phyloP scores from a whole-genome alignment of 1,284 basidiomycete genomes.

The Pseudozyma sp. region DNA sequence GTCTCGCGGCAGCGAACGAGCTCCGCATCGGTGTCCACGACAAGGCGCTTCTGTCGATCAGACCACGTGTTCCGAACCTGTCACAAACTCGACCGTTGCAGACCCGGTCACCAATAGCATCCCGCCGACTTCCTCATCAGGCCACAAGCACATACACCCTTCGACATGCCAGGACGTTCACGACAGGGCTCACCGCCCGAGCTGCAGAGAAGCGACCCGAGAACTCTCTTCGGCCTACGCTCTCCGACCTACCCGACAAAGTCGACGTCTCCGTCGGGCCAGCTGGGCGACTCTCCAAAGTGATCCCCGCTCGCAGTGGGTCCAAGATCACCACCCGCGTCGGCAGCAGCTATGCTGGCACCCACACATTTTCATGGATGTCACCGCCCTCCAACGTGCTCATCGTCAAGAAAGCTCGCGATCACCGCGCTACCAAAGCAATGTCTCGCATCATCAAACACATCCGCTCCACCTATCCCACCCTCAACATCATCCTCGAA shows the following conservation, averaged over 20 bases:
- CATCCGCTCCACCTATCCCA: slow-evolving; percentile 73
- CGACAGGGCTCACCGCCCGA: slow-evolving; percentile 1
- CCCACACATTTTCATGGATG: slow-evolving; percentile 67
- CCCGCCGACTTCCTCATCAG: not conserved
- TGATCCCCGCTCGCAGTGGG: slow-evolving; percentile 43
- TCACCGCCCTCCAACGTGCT: slow-evolving; percentile 69
- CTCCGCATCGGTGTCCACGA: not conserved
- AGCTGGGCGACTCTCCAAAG: slow-evolving; percentile 57
- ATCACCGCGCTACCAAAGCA: slow-evolving; percentile 69
- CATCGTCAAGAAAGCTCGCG: slow-evolving; percentile 72
- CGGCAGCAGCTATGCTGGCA: slow-evolving; percentile 63
- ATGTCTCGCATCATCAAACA: slow-evolving; percentile 69
- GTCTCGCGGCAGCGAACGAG: not conserved
- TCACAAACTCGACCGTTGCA: not conserved
- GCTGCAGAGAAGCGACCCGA: slow-evolving; percentile 26
- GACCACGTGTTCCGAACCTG: not conserved
- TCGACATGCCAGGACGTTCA: not conserved
- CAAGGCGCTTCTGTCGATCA: not conserved
- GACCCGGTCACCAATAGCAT: not conserved
- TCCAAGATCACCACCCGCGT: slow-evolving; percentile 59
- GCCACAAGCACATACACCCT: not conserved
- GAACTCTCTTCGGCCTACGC: slow-evolving; percentile 15
- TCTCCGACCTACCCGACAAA: slow-evolving; percentile 53
- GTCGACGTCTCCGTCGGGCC: slow-evolving; percentile 55
- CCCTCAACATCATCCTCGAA: slow-evolving; percentile 81